Evolutionary conservation across 1,139 yeast genomes (phyloP), one percentile per base, ranked within the genome.

Genomic region (Cylindricascospora bacillispora): DNA sequence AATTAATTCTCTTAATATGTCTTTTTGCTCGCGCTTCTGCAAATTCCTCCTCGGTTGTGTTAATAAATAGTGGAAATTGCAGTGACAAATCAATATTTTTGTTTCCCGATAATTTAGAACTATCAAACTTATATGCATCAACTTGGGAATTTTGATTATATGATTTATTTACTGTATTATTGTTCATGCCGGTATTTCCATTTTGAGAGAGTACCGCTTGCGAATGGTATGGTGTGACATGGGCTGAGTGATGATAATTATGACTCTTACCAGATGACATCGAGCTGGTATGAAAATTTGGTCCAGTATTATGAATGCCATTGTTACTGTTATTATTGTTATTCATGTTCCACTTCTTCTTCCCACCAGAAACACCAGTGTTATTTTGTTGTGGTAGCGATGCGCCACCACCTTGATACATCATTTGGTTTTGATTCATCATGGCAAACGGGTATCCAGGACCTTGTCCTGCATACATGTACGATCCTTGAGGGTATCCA

Each of bases 51-150:
- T 39, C 45, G n/a, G 37, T 39, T 5, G 54, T 43, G 27, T 50
- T 52, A 15, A 49, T 40, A 26, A 40, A 52, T 15, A 52, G 27
- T 13, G 57, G 57, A 18, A 49, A 46, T 10, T 36, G 39, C 11
- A 37, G 30, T 13, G 33, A 34, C 11, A 31, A 26, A 14, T 39
- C 41, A 2, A 34, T 30, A 12, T 34, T 33, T n/a, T 34, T 37
- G n/a, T 40, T 24, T 6, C 35, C 31, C 26, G 37, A 37, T 20
- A 43, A 27, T 31, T 49, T 50, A n/a, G 52, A 44, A 5, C 43
- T 33, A 24, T 49, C 52, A 29, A 51, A 51, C 31, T 50, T 52
- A 28, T 40, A 48, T 18, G 47, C 49, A 34, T 47, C 43, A 27
- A 45, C 24, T 5, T 30, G 25, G 5, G 36, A 13, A n/a, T n/a